Evolutionary conservation across 768 basidiomycete genomes (phyloP).

Genomic region (Amanita thiersii): DNA sequence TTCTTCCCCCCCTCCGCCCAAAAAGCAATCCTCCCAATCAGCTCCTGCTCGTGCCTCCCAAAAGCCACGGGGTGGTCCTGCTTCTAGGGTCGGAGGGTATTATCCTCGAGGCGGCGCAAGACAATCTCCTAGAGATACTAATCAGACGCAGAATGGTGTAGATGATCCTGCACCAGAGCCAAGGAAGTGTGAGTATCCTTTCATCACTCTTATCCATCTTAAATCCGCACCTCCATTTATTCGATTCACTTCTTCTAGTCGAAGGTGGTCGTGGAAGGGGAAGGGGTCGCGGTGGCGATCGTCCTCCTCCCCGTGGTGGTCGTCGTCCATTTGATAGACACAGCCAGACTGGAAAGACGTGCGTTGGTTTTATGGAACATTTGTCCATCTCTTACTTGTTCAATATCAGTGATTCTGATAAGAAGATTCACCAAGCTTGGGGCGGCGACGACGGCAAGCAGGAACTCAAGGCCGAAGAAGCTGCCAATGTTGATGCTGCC

Average conservation of each 20-base stretch:
- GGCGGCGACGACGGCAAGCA: slow-evolving; percentile 83
- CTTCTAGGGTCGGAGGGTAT: slow-evolving; percentile 60
- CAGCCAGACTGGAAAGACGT: slow-evolving; percentile 80
- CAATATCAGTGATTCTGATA: slow-evolving; percentile 76
- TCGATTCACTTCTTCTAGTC: slow-evolving; percentile 19
- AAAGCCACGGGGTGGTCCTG: slow-evolving; percentile 48
- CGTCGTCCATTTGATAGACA: slow-evolving; percentile 83
- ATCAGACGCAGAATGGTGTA: slow-evolving; percentile 16
- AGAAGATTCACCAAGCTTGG: slow-evolving; percentile 93
- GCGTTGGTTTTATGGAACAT: slow-evolving; percentile 20
- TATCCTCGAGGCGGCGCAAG: slow-evolving; percentile 45
- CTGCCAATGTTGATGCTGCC: slow-evolving; percentile 63
- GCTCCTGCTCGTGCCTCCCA: slow-evolving; percentile 33
- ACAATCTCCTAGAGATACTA: slow-evolving; percentile 22
- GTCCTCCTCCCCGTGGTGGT: slow-evolving; percentile 44
- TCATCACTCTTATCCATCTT: slow-evolving; percentile 5
- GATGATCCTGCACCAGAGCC: slow-evolving; percentile 22
- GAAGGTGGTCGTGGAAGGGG: slow-evolving; percentile 40
- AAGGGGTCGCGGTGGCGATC: slow-evolving; percentile 41
- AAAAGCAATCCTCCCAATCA: slow-evolving; percentile 23
- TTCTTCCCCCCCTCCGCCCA: slow-evolving; percentile 18
- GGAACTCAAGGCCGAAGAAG: slow-evolving; percentile 77
- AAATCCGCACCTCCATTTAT: neutral
- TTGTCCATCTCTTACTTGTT: slow-evolving; percentile 10
- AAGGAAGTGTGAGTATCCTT: slow-evolving; percentile 26